Base-by-base conservation (phyloP, 129 eudicot species). In the Logfia minima region DNA sequence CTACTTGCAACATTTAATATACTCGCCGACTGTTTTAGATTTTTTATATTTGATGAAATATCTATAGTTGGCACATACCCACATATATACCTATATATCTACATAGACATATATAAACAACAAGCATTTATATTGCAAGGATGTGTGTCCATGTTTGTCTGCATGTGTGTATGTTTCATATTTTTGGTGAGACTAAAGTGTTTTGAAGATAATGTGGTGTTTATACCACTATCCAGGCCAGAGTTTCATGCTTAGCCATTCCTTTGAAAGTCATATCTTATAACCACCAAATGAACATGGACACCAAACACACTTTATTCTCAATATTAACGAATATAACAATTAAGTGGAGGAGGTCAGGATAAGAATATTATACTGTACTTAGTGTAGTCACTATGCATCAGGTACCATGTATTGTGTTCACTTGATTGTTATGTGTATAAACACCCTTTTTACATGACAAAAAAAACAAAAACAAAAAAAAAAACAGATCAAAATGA, bases 361-460 rank as follows among this genome's bases (percentile, higher is more conserved):
- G 13, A 73, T 6, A 26, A 58, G 26, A 58, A 59, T 16, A 74
- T 16, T 74, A 16, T 58, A 72, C 55, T 23, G 43, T 28, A 18
- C 8, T 71, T 9, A 71, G 8, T 16, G 32, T 58, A 32, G 77
- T 56, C 67, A 35, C 56, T 34, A 58, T 72, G 66, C 51, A 34
- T 32, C 67, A 56, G 11, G 68, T 73, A 43, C 16, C 51, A 43
- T 8, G 16, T 37, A 43, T 43, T 11, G 58, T 58, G 55, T 56
- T 56, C 65, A 29, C 8, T 22, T 22, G 39, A 59, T 22, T 58
- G 58, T 60, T 60, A 39, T 35, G 58, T 8, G 70, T 70, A 75
- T 59, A 61, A 77, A 58, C 24, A 78, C 24, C 55, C 45, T 56
- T 39, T 77, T 56, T 23, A 56, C 61, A 77, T 68, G 8, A 72